Conservation (phyloP, 2,329 filamentous ascomycete genomes). For the Aspergillus thermomutatus region DNA sequence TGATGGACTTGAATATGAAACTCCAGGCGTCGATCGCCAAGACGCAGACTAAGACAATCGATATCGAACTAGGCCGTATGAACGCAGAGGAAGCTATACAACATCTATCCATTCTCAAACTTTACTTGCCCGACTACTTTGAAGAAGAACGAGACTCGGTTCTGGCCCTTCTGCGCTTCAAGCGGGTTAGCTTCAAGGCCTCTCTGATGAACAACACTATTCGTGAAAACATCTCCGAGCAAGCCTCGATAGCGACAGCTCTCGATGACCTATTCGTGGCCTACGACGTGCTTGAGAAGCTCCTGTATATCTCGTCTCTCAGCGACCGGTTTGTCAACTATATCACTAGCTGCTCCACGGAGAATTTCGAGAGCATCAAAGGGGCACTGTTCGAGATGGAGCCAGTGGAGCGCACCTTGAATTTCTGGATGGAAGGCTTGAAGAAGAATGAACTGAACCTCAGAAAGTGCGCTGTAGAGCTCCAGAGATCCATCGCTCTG, state of each 20-base stretch:
- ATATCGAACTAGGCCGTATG: slow-evolving; percentile 79
- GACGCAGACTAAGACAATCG: slow-evolving; percentile 90
- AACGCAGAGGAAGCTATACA: slow-evolving; percentile 86
- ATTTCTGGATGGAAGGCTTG: slow-evolving; percentile 80
- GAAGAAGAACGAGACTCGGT: slow-evolving; percentile 79
- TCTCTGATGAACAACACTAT: slow-evolving; percentile 73
- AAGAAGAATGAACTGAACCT: slow-evolving; percentile 83
- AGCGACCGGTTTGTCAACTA: slow-evolving; percentile 80
- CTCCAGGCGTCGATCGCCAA: slow-evolving; percentile 86
- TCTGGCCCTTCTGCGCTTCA: slow-evolving; percentile 83
- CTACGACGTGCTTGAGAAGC: slow-evolving; percentile 78
- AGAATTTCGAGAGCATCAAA: slow-evolving; percentile 75
- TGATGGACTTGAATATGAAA: slow-evolving; percentile 96
- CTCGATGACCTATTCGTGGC: slow-evolving; percentile 75
- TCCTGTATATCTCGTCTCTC: slow-evolving; percentile 78
- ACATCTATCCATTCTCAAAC: slow-evolving; percentile 81
- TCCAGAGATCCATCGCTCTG: slow-evolving; percentile 79
- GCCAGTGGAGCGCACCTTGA: slow-evolving; percentile 84
- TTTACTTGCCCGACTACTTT: slow-evolving; percentile 84
- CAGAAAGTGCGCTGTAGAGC: slow-evolving; percentile 73
- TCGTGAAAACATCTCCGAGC: slow-evolving; percentile 70
- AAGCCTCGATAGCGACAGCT: slow-evolving; percentile 60
- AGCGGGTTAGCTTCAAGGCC: slow-evolving; percentile 83
- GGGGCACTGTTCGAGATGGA: slow-evolving; percentile 82
- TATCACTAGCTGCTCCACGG: slow-evolving; percentile 72